Evolutionary conservation across 495 filamentous ascomycete species (phyloP).

Genomic region (Aspergillus conjunctus): DNA sequence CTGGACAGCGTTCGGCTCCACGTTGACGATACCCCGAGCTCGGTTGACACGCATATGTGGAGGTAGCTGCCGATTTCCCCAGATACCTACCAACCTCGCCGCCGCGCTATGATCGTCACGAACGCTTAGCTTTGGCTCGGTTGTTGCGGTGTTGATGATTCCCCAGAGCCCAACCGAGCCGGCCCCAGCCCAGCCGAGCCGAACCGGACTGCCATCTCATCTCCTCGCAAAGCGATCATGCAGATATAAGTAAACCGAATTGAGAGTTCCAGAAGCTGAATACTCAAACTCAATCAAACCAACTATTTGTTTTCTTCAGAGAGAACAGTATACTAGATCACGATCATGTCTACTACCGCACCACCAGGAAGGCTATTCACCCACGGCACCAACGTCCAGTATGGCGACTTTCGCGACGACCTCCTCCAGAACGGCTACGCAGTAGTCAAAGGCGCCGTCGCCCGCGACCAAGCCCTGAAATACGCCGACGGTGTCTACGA

Average conservation of each 20-base stretch:
- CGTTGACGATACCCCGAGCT: no score
- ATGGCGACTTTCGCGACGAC: constrained; percentile 14
- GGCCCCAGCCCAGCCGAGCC: not conserved
- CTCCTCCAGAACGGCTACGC: constrained; percentile 8
- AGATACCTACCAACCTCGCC: no score
- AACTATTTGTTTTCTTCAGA: not conserved
- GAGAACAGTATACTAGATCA: not conserved
- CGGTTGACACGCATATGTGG: no score
- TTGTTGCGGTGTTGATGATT: not conserved
- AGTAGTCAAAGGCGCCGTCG: constrained; percentile 11
- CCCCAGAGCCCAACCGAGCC: not conserved
- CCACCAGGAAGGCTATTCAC: constrained; percentile 7
- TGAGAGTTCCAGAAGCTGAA: no score
- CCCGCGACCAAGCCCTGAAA: constrained; percentile 29
- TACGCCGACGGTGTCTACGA: constrained; percentile 38
- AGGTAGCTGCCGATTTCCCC: no score
- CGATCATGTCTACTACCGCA: constrained; percentile 1
- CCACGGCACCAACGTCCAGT: constrained; percentile 6
- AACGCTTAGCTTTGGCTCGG: not conserved
- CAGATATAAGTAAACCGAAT: not conserved
- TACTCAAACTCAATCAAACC: not conserved
- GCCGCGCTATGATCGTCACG: no score
- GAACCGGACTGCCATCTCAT: not conserved
- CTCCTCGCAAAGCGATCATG: not conserved
- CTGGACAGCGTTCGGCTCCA: no score